Evolutionary conservation across 176 grass and related monocot genomes (phyloP).

Genomic region (Bonia amplexicaulis): DNA sequence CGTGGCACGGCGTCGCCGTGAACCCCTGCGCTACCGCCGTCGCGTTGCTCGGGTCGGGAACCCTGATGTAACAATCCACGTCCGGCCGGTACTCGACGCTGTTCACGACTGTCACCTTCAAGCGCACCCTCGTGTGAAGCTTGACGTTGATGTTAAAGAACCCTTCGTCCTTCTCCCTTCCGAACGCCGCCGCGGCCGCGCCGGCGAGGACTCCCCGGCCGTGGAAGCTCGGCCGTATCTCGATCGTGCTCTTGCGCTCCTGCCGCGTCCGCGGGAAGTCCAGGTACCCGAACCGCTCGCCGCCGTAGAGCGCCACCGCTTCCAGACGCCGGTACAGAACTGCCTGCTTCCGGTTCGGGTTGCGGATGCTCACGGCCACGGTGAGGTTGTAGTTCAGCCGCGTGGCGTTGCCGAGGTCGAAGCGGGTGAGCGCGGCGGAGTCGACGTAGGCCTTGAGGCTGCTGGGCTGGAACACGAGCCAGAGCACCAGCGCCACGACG

Average conservation of each 20-base stretch:
- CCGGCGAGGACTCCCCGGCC: background rate
- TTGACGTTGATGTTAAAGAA: constrained; percentile 46
- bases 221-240: background rate
- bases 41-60: constrained; percentile 32
- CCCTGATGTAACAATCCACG: constrained; percentile 42
- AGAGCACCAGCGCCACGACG: constrained; percentile 39
- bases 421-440: constrained; percentile 38
- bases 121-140: constrained; percentile 31
- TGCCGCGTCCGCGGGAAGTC: constrained; percentile 29
- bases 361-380: constrained; percentile 40
- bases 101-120: constrained; percentile 35
- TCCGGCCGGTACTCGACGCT: constrained; percentile 39
- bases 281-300: constrained; percentile 9
- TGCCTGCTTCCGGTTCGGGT: constrained; percentile 49
- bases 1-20: constrained; percentile 28
- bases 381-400: constrained; percentile 39
- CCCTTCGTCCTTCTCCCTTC: constrained; percentile 34
- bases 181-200: background rate
- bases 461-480: constrained; percentile 54
- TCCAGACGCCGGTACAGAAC: constrained; percentile 45
- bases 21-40: constrained; percentile 28
- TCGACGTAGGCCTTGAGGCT: constrained; percentile 39
- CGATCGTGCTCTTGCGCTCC: constrained; percentile 32
- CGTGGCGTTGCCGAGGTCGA: constrained; percentile 28
- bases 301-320: constrained; percentile 47